Base-by-base conservation (phyloP, 1,139 yeast species). In the Hanseniaspora sp. region DNA sequence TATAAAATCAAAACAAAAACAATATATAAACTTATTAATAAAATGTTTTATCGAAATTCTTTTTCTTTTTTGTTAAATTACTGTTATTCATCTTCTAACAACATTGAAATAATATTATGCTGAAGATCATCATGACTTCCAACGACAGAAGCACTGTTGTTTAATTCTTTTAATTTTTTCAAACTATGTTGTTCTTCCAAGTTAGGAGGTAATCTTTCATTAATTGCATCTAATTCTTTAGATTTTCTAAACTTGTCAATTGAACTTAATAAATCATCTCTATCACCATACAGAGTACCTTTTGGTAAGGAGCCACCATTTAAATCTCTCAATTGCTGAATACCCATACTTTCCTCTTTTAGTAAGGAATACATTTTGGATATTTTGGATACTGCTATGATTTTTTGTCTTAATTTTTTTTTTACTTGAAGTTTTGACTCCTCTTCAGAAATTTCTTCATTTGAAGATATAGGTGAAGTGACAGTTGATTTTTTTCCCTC, bases 301-400 rank as follows among this genome's bases (percentile, higher is more conserved):
- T 86, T 82, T 17, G 98, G 97, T 59, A 92, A 72, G 23, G 71
- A 79, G 39, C 88, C 82, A 38, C 82, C 81, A 59, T 84, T 75
- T 60, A 81, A 76, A 34, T 77, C 74, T 69, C 87, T 86, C 64
- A 92, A 75, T 63, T 82, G 88, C 56, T 84, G 82, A 48, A 92
- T 95, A 60, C 81, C 83, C 67, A 87, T 97, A 51, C 92, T 80
- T 66, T 92, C 96, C 65, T 87, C 88, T 62, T 97, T 77, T 62
- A 92, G 73, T 7, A 90, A 84, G 62, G 83, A 85, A 70, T 86
- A 92, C 96, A 92, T 88, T 58, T 97, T 77, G 28, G 96, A 85
- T 58, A 92, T 86, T 59, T 95, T 78, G 35, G 97, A 97, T 69
- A 92, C 92, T 28, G 98, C 97, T 63, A 92, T 72, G 56, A 92